Conservation (phyloP, 2,329 filamentous ascomycete species). For the Microdochium bolleyi region DNA sequence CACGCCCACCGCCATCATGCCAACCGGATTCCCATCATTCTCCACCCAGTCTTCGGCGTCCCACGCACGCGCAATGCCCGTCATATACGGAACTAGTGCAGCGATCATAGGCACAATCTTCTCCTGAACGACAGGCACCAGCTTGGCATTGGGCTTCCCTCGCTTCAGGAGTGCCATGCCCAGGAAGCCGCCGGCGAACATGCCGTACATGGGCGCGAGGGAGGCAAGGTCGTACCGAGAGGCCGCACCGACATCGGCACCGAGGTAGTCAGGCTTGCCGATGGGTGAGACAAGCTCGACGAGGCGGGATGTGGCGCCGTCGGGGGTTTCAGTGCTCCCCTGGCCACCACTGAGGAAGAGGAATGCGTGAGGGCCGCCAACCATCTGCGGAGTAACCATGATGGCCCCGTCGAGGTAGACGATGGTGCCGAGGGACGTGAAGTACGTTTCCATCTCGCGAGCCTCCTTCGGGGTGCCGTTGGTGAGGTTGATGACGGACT, state of each 20-base stretch:
- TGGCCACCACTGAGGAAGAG: conserved; percentile 12
- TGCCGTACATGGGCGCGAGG: conserved; percentile 17
- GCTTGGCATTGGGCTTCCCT: conserved; percentile 3
- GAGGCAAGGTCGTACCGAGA: conserved; percentile 14
- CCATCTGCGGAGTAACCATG: conserved; percentile 18
- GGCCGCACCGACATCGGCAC: conserved; percentile 10
- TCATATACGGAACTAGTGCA: conserved; percentile 15
- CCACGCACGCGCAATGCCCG: conserved; percentile 8
- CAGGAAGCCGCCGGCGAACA: conserved; percentile 15
- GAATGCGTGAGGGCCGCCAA: conserved; percentile 12
- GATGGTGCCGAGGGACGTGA: conserved; percentile 6
- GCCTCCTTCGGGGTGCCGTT: conserved; percentile 16
- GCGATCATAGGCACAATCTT: conserved; percentile 10
- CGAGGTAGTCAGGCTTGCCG: conserved; percentile 10
- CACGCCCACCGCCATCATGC: conserved; percentile 11
- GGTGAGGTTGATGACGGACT: conserved; percentile 19
- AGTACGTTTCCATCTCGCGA: conserved; percentile 6
- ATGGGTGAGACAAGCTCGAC: conserved; percentile 8
- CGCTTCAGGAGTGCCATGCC: conserved; percentile 14
- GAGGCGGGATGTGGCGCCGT: conserved; percentile 2
- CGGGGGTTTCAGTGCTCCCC: conserved; percentile 4
- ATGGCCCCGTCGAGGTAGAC: conserved; percentile 19
- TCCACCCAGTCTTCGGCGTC: conserved; percentile 13
- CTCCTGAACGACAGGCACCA: conserved; percentile 6
- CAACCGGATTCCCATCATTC: conserved; percentile 15